Evolutionary conservation across 257 asterid genomes (phyloP).

Genomic region (Rhazya stricta): DNA sequence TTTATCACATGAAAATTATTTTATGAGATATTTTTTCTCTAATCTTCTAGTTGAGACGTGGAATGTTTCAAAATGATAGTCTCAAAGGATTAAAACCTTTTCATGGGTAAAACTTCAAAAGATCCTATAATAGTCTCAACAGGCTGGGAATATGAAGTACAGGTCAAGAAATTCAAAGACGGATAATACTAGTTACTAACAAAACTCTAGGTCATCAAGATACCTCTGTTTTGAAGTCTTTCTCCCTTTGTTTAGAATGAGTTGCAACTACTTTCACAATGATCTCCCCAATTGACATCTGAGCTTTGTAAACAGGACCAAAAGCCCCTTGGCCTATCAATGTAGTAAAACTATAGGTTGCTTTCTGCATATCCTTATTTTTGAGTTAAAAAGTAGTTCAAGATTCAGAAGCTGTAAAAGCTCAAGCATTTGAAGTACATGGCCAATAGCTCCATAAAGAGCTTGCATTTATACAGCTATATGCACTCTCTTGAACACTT

Average conservation of each 20-base stretch:
- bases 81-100: neutral
- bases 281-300: slow-evolving; percentile 69
- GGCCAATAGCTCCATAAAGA: neutral
- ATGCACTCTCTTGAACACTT: neutral
- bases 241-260: slow-evolving; percentile 92
- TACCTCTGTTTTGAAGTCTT: slow-evolving; percentile 95
- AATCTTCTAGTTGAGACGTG: neutral
- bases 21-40: neutral
- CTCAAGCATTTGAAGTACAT: neutral
- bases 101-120: neutral
- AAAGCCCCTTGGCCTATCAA: slow-evolving; percentile 92
- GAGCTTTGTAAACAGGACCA: slow-evolving; percentile 92
- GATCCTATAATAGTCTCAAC: neutral
- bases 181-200: neutral
- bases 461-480: neutral
- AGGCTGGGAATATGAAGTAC: neutral
- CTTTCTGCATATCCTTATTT: slow-evolving; percentile 89
- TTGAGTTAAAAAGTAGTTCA: slow-evolving; percentile 17
- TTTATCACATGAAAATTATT: neutral
- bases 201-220: neutral
- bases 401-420: slow-evolving; percentile 11
- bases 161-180: neutral
- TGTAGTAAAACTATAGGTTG: slow-evolving; percentile 77
- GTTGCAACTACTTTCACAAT: slow-evolving; percentile 91
- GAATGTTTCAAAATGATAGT: neutral